Base-by-base conservation (phyloP, 331 rosid genomes). In the Erythrophleum ivorense region DNA sequence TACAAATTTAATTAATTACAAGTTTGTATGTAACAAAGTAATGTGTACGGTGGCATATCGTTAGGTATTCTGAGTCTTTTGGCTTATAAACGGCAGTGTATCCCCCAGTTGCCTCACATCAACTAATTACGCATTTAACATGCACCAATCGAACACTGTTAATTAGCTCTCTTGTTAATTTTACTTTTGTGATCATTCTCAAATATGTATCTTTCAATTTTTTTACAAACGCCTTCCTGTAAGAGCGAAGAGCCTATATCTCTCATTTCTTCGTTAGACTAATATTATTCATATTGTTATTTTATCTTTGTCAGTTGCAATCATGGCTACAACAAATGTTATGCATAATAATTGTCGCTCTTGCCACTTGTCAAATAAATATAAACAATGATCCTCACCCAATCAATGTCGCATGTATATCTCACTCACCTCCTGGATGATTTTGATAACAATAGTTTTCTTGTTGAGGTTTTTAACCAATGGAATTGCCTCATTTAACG, bases 41-140 rank as follows among this genome's bases (percentile, higher is more conserved):
- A 82, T 76, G 66, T 69, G 73, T 59, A 68, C 63, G 24, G 58
- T 7, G 49, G 77, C 64, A 64, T 21, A 74, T 34, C 38, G n/a
- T 77, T 21, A 24, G 64, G 57, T 58, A 14, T 76, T 58, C 33
- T 36, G 16, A 34, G 62, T 64, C 50, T 3, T 69, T 43, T 19
- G 19, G 29, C 2, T 52, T 40, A 14, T 53, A 73, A 52, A 57
- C 76, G 2, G 16, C 53, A 19, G 38, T 62, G 52, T 13, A 33
- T 59, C 36, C 54, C n/a, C 12, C 41, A 18, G 55, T 50, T 18
- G 59, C 16, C 19, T 53, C 40, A 38, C n/a, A 71, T 48, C 4
- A 33, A 59, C 43, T 33, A 71, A 46, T 31, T 19, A 54, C 19
- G 54, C 38, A 57, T 57, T 24, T 54, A 46, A 0, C 13, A 48